Percentiles rank a stretch among this genome's conserved stretches.
Conservation (phyloP, 164 flowering plant genomes). For the Vitis rupestris region DNA sequence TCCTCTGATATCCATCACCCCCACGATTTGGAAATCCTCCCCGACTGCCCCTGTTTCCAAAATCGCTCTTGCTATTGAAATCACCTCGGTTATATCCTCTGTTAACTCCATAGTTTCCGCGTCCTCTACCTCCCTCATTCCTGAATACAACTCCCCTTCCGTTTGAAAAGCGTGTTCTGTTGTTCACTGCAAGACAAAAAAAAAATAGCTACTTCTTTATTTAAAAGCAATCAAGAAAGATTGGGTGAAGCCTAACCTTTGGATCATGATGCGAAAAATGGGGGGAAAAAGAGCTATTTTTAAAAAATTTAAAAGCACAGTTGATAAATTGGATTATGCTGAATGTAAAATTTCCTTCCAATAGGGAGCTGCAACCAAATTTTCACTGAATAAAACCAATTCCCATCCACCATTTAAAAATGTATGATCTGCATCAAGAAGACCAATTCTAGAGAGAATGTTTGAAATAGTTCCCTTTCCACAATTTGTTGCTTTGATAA, state of each 20-base stretch:
- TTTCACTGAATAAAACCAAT: too few relatives aligned
- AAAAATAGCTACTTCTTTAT: neutral
- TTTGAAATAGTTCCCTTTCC: too few relatives aligned
- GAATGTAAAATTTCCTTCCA: too few relatives aligned
- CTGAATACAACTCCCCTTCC: slow-evolving; percentile 47
- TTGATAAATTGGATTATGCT: too few relatives aligned
- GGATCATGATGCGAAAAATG: too few relatives aligned
- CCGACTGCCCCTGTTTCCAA: slow-evolving; percentile 32
- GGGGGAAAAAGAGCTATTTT: too few relatives aligned
- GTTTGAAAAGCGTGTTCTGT: slow-evolving; percentile 38
- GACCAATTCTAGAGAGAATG: too few relatives aligned
- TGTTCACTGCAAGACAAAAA: slow-evolving; percentile 33
- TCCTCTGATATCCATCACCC: slow-evolving; percentile 43
- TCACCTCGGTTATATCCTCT: slow-evolving; percentile 44
- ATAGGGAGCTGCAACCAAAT: too few relatives aligned
- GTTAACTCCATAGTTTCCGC: slow-evolving; percentile 46
- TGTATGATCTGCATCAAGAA: too few relatives aligned
- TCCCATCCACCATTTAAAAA: too few relatives aligned
- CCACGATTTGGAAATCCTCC: slow-evolving; percentile 45
- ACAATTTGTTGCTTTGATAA: too few relatives aligned
- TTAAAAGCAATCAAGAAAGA: neutral
- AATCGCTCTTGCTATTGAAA: slow-evolving; percentile 36
- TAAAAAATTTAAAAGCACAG: too few relatives aligned
- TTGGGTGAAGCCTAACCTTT: neutral
- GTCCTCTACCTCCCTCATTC: slow-evolving; percentile 58